Evolutionary conservation across 441 rosid genomes (phyloP).

Genomic region (Corymbia calophylla): DNA sequence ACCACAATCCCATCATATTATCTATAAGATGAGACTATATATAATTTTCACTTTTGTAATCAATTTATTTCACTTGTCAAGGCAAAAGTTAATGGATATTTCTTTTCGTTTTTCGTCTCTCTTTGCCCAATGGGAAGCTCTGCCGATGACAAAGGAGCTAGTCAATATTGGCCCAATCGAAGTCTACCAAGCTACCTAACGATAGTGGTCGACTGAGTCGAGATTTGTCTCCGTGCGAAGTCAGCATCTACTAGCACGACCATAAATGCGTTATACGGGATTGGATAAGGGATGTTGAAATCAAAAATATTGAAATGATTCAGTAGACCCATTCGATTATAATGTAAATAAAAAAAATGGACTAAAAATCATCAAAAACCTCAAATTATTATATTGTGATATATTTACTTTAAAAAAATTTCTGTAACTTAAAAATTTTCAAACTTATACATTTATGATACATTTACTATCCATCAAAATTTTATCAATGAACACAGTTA

Average conservation of each 20-base stretch:
- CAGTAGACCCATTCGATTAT: background rate
- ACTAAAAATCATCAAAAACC: too few relatives aligned
- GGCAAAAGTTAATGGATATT: background rate
- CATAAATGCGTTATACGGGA: background rate
- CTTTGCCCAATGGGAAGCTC: background rate
- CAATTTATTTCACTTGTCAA: background rate
- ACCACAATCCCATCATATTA: background rate
- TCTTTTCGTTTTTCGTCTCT: background rate
- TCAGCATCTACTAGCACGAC: background rate
- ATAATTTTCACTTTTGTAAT: background rate
- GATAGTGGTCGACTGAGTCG: background rate
- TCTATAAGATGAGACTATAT: background rate
- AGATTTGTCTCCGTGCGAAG: background rate
- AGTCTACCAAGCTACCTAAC: background rate
- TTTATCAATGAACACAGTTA: too few relatives aligned
- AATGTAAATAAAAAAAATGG: background rate
- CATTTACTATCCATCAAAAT: too few relatives aligned
- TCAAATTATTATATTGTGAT: background rate
- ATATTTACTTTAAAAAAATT: too few relatives aligned
- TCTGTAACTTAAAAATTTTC: background rate
- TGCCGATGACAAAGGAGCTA: background rate
- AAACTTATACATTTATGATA: too few relatives aligned
- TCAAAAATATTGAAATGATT: background rate
- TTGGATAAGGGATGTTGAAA: background rate
- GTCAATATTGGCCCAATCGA: background rate